Evolutionary conservation across 192 early-diverging fungal genomes (phyloP), one percentile per base, ranked within the genome.

Genomic region (Linnemannia hyalina): DNA sequence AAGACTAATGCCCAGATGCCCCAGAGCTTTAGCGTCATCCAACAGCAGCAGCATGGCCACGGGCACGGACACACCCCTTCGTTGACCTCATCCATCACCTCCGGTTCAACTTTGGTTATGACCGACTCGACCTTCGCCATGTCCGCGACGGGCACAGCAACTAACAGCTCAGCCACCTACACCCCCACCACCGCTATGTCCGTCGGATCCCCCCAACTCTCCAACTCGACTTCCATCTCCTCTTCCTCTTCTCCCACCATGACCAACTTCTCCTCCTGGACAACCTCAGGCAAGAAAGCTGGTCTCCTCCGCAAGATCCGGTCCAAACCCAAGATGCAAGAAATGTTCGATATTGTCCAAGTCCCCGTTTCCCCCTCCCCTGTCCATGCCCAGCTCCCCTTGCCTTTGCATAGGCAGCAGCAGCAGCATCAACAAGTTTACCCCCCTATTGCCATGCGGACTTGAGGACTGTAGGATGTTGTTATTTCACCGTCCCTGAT

Each of bases 301-400:
- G 82, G 82, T 8, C 54, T 84, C 3, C 32, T 84, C 42, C 72
- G 82, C 49, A 84, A 84, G 82, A 84, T 84, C 32, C 77, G 82
- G 40, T 84, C 82, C 13, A 54, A 63, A 23, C 77, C 77, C 1
- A 84, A 79, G 36, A 16, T 84, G 63, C 75, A 80, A 52, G 82
- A 80, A 9, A 5, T 80, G 65, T 84, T 81, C 69, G 80, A 81
- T 9, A 81, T 81, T 1, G 70, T 81, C 7, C 55, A 60, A 18
- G 73, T 38, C 3, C 72, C 44, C 13, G 4, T 54, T n/a, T 16
- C 78, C 1, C 40, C 60, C 15, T 13, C 60, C 3, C 26, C 60
- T 11, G 23, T 26, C 26, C 60, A 29, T 65, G n/a, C 60, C 32
- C 60, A 23, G 6, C 26, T 65, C 11, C 69, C 52, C 0, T 65